A percentile compares a stretch with the other conserved stretches of the same genome.
Conservation (phyloP, 495 filamentous ascomycete species). For the Hypoxylon fragiforme region DNA sequence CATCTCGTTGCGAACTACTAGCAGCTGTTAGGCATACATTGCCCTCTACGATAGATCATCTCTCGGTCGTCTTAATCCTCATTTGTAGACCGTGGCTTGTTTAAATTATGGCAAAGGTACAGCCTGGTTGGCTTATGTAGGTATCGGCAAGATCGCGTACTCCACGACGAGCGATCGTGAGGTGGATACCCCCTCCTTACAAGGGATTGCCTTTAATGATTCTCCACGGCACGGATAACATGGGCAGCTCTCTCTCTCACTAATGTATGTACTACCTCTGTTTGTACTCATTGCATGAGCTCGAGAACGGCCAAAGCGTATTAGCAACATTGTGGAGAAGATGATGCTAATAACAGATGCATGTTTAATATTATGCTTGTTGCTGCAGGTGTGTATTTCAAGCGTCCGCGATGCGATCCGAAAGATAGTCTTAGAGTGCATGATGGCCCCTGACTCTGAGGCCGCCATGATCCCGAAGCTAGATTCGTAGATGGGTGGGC, state of each 20-base stretch:
- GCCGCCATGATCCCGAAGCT: slow-evolving; percentile 9
- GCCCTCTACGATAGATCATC: slow-evolving; percentile 1
- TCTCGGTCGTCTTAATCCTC: slow-evolving; percentile 1
- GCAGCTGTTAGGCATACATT: background rate
- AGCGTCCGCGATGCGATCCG: slow-evolving; percentile 17
- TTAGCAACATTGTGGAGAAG: slow-evolving; percentile 20
- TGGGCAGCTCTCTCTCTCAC: slow-evolving; percentile 2
- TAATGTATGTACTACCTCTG: no score
- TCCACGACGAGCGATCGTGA: slow-evolving; percentile 11
- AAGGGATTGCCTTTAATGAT: background rate
- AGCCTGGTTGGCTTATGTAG: slow-evolving; percentile 2
- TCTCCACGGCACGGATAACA: background rate
- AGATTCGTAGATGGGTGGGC: slow-evolving; percentile 10
- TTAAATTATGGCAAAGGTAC: background rate
- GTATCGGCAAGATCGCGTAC: slow-evolving; percentile 1
- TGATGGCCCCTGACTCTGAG: slow-evolving; percentile 15
- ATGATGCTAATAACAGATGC: slow-evolving; percentile 17
- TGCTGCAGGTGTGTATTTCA: slow-evolving; percentile 5
- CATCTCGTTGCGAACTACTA: background rate
- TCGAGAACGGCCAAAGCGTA: slow-evolving; percentile 12
- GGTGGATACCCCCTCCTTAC: slow-evolving; percentile 1
- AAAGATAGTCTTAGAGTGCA: slow-evolving; percentile 18
- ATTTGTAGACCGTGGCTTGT: background rate
- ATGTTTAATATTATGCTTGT: slow-evolving; percentile 14
- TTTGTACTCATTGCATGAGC: slow-evolving; percentile 12